phyloP scores from a whole-genome alignment of 768 basidiomycete genomes.

The Royoungia palumana region DNA sequence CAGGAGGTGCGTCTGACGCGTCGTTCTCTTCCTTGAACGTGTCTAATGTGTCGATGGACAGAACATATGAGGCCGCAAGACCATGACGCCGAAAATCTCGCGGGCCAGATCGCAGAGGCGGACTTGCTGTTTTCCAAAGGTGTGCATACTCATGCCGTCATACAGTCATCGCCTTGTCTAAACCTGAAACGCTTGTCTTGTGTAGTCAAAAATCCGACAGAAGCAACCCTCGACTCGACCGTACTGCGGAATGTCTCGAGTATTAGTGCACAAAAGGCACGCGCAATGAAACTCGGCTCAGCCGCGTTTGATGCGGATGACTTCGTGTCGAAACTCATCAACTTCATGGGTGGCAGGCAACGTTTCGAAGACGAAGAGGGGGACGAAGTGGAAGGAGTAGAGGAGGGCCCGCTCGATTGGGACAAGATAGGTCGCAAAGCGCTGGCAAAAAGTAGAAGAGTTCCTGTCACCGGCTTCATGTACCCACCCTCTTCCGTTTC shows the following conservation, averaged over 20 bases:
- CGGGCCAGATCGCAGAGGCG: slow-evolving; percentile 52
- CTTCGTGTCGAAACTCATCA: slow-evolving; percentile 72
- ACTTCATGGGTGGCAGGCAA: slow-evolving; percentile 71
- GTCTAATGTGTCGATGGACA: slow-evolving; percentile 21
- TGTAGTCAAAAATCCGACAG: slow-evolving; percentile 74
- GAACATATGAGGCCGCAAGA: slow-evolving; percentile 52
- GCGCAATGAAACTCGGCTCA: slow-evolving; percentile 82
- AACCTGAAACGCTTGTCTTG: not conserved
- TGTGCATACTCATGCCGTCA: slow-evolving; percentile 20
- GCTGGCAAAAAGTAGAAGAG: slow-evolving; percentile 73
- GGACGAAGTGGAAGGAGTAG: slow-evolving; percentile 52
- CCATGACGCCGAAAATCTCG: slow-evolving; percentile 53
- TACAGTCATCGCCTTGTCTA: not conserved
- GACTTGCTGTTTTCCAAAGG: slow-evolving; percentile 66
- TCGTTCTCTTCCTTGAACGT: not conserved
- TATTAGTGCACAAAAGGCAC: slow-evolving; percentile 83
- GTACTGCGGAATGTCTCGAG: slow-evolving; percentile 75
- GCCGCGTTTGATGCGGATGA: slow-evolving; percentile 93
- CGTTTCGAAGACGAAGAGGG: slow-evolving; percentile 46
- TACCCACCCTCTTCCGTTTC: slow-evolving; percentile 34
- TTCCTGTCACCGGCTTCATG: slow-evolving; percentile 87
- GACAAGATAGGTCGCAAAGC: slow-evolving; percentile 82
- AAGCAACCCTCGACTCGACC: slow-evolving; percentile 87
- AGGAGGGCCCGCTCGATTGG: slow-evolving; percentile 66
- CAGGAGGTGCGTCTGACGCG: slow-evolving; percentile 51